phyloP scores from a whole-genome alignment of 306 rosid genomes.

The Argentina anserina region DNA sequence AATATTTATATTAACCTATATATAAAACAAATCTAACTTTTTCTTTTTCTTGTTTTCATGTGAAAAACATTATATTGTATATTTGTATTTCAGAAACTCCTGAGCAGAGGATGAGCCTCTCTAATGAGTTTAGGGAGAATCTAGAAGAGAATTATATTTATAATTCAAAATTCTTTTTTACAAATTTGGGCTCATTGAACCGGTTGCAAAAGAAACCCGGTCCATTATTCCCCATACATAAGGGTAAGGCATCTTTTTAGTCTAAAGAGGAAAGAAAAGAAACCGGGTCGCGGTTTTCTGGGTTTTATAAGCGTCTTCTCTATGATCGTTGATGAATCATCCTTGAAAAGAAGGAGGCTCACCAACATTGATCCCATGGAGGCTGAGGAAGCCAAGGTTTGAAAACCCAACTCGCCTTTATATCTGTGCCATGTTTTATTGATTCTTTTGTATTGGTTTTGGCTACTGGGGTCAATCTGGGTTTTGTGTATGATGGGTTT shows the following conservation, averaged over 20 bases:
- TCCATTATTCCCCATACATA: neutral
- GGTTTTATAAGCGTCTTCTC: slow-evolving; percentile 15
- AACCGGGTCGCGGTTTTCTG: neutral
- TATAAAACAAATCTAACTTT: too few relatives aligned
- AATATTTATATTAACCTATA: too few relatives aligned
- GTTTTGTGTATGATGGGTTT: slow-evolving; percentile 25
- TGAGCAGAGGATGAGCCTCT: too few relatives aligned
- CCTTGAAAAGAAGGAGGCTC: slow-evolving; percentile 56
- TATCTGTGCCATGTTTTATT: neutral
- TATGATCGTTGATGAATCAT: slow-evolving; percentile 50
- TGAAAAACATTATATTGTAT: too few relatives aligned
- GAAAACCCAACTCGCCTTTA: neutral
- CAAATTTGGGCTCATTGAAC: neutral
- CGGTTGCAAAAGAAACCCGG: neutral
- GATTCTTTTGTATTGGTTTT: slow-evolving; percentile 15
- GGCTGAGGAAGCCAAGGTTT: slow-evolving; percentile 48
- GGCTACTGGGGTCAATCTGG: slow-evolving; percentile 30
- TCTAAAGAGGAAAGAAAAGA: neutral
- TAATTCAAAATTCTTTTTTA: too few relatives aligned
- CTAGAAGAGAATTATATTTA: too few relatives aligned
- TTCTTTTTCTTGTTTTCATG: too few relatives aligned
- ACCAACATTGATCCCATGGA: slow-evolving; percentile 48
- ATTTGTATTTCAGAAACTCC: too few relatives aligned
- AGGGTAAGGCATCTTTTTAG: neutral
- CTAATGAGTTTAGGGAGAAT: too few relatives aligned